A percentile compares a stretch with the other conserved stretches of the same genome.
These are phyloP conservation scores for Otatea glauca DNA, from an alignment of 176 grass and related monocot species.

Conservation along the genomic window DNA sequence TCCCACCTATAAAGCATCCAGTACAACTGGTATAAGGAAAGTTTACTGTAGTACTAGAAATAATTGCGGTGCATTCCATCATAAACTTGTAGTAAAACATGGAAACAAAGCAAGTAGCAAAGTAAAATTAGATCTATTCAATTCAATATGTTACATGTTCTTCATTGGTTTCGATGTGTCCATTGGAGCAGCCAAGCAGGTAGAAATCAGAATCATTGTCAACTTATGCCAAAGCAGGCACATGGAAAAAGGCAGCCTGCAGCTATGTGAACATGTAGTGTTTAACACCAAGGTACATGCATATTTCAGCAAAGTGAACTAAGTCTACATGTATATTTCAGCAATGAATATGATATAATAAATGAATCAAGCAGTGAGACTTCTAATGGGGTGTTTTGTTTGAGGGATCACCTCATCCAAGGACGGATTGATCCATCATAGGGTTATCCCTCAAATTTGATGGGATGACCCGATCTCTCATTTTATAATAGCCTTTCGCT, in stretches of 20 bases:
- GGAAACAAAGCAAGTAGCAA: neutral
- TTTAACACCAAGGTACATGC: neutral
- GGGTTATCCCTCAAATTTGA: too few relatives aligned
- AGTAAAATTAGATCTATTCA: neutral
- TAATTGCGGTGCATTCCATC: neutral
- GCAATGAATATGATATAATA: too few relatives aligned
- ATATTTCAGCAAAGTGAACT: neutral
- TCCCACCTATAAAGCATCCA: constrained; percentile 76
- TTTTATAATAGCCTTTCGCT: too few relatives aligned
- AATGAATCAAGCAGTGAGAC: too few relatives aligned
- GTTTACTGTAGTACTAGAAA: constrained; percentile 20
- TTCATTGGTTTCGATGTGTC: neutral
- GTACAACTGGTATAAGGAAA: constrained; percentile 23
- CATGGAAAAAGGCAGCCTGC: neutral
- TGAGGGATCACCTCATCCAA: too few relatives aligned
- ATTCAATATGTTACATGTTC: neutral
- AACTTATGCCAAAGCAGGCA: neutral
- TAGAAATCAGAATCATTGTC: neutral
- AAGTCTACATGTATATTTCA: neutral
- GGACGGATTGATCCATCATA: too few relatives aligned
- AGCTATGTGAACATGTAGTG: neutral
- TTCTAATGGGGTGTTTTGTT: too few relatives aligned
- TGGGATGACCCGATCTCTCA: too few relatives aligned
- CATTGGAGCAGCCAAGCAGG: neutral
- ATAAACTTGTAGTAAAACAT: constrained; percentile 3